These are phyloP conservation scores for Artemisia tridentata DNA, from an alignment of 129 eudicot species.

Conservation along the genomic window DNA sequence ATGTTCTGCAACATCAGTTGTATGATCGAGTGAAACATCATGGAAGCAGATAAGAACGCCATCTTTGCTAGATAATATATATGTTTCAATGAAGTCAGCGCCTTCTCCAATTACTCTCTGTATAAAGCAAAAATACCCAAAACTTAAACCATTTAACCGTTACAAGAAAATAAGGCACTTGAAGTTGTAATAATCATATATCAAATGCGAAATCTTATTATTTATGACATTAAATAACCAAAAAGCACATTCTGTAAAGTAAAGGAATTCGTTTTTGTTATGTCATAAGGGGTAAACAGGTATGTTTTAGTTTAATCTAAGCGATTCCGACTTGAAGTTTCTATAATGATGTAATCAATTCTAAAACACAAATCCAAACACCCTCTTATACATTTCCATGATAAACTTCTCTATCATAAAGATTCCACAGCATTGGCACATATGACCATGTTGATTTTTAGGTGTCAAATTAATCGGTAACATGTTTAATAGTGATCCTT, in stretches of 20 bases:
- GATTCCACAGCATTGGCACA: not conserved
- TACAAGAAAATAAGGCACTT: no score
- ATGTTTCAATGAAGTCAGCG: conserved; percentile 88
- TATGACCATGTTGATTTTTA: not conserved
- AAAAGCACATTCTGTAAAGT: not conserved
- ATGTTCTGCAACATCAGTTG: conserved; percentile 61
- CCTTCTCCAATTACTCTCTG: conserved; percentile 91
- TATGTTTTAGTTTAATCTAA: not conserved
- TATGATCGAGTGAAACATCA: conserved; percentile 69
- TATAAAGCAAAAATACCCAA: not conserved
- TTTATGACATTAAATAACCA: not conserved
- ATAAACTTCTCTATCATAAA: not conserved
- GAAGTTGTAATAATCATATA: no score
- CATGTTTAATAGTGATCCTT: no score
- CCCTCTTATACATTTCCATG: not conserved
- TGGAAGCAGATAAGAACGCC: conserved; percentile 88
- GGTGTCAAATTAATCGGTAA: no score
- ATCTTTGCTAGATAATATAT: conserved; percentile 75
- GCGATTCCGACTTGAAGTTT: no score
- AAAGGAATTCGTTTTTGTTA: not conserved
- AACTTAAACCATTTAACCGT: not conserved
- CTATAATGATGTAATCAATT: not conserved
- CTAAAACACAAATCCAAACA: not conserved
- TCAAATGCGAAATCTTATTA: not conserved
- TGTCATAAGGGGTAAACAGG: not conserved